These are phyloP conservation scores for Ulota crispa DNA, from an alignment of 225 moss, liverwort and hornwort species.

Conservation along the genomic window DNA sequence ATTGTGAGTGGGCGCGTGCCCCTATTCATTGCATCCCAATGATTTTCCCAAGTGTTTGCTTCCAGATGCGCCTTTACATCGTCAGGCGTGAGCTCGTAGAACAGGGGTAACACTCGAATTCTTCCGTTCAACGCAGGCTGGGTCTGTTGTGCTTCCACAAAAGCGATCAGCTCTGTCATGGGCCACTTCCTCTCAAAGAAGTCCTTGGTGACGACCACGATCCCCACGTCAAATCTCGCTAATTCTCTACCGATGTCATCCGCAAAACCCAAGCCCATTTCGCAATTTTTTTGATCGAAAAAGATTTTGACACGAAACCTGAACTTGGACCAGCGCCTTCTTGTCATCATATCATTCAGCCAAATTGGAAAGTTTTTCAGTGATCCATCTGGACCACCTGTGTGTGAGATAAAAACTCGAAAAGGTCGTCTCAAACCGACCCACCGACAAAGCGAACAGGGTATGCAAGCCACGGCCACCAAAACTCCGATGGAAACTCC, in stretches of 20 bases:
- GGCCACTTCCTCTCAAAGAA: neutral
- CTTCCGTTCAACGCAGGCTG: fast-evolving
- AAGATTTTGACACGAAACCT: neutral
- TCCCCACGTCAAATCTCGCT: neutral
- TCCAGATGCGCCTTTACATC: fast-evolving
- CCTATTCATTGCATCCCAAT: fast-evolving
- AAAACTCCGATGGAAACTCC: neutral
- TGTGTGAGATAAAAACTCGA: neutral
- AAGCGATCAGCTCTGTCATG: neutral
- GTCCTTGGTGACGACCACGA: neutral
- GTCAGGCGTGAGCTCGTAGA: neutral
- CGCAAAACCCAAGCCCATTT: neutral
- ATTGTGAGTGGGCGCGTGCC: neutral
- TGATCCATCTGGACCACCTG: fast-evolving
- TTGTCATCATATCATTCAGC: fast-evolving
- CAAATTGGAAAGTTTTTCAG: fast-evolving
- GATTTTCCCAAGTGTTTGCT: fast-evolving
- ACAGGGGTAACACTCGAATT: neutral
- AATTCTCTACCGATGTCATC: neutral
- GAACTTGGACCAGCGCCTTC: fast-evolving
- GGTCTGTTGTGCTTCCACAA: neutral
- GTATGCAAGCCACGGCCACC: neutral
- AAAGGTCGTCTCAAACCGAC: neutral
- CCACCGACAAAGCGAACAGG: neutral
- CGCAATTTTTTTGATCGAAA: fast-evolving